These are phyloP conservation scores for Chaetomium tenue DNA, from an alignment of 495 filamentous ascomycete genomes.

Conservation along the genomic window DNA sequence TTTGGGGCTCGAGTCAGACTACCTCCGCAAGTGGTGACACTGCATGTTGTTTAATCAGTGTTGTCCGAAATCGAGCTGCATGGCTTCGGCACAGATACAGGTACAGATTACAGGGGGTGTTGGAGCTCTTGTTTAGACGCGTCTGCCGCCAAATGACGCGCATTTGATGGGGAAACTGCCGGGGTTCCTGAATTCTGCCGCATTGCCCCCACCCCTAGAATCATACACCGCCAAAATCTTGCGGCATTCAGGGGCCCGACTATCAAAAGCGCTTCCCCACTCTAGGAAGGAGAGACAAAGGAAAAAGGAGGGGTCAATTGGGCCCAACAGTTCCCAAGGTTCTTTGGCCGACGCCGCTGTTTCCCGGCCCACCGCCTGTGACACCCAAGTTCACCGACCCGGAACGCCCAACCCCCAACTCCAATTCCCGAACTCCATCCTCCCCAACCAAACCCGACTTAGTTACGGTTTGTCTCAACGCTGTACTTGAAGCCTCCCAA, in stretches of 20 bases:
- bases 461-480: neutral
- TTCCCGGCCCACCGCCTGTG: conserved; percentile 14
- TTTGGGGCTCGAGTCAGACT: too few species aligned
- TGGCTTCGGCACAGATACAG: neutral
- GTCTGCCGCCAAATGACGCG: conserved; percentile 17
- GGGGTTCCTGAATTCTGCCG: conserved; percentile 15
- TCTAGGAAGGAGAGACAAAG: neutral
- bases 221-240: conserved; percentile 9
- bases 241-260: conserved; percentile 3
- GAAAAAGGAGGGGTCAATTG: conserved; percentile 20
- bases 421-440: neutral
- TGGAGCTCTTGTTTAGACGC: neutral
- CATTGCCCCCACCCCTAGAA: neutral
- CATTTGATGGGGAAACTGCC: neutral
- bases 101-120: neutral
- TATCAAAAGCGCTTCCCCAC: neutral
- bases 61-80: neutral
- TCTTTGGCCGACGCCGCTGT: neutral
- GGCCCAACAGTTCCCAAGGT: neutral
- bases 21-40: neutral
- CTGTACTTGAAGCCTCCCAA: neutral
- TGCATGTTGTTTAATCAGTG: neutral
- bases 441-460: conserved; percentile 5
- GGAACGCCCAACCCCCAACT: neutral
- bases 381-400: neutral